These are phyloP conservation scores for Entomortierella chlamydospora DNA, from an alignment of 192 early-diverging fungal species.

Conservation along the genomic window DNA sequence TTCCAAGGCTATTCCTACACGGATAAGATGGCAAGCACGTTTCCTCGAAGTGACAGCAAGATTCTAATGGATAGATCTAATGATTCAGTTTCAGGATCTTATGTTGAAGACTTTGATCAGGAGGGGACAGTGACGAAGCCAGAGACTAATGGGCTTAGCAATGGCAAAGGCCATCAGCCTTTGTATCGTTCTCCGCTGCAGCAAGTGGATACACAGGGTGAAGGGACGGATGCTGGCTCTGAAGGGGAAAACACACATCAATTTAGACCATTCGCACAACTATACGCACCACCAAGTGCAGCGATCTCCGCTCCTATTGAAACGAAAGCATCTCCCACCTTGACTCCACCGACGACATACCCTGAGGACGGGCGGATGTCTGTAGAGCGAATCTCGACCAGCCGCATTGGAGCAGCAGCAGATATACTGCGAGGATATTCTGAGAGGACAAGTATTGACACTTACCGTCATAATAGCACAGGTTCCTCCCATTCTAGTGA, in stretches of 20 bases:
- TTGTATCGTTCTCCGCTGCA: not conserved
- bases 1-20: constrained; percentile 55
- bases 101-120: constrained; percentile 39
- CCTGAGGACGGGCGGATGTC: constrained; percentile 31
- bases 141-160: not conserved
- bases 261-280: constrained; percentile 12
- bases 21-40: constrained; percentile 30
- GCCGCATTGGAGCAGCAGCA: constrained; percentile 21
- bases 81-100: not conserved
- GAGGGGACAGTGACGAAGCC: not conserved
- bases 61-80: constrained; percentile 12
- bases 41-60: constrained; percentile 43
- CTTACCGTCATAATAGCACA: constrained; percentile 29
- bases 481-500: constrained; percentile 42
- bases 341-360: constrained; percentile 27
- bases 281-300: constrained; percentile 35
- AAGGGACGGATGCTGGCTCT: not conserved
- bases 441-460: constrained; percentile 28
- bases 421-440: constrained; percentile 38
- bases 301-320: constrained; percentile 27
- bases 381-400: constrained; percentile 13
- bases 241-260: constrained; percentile 21
- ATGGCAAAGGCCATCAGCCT: constrained; percentile 7
- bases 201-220: not conserved
- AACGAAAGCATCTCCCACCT: constrained; percentile 35